These are phyloP conservation scores for Astrothelium subdiscretum DNA, from an alignment of 495 filamentous ascomycete species.

Conservation along the genomic window DNA sequence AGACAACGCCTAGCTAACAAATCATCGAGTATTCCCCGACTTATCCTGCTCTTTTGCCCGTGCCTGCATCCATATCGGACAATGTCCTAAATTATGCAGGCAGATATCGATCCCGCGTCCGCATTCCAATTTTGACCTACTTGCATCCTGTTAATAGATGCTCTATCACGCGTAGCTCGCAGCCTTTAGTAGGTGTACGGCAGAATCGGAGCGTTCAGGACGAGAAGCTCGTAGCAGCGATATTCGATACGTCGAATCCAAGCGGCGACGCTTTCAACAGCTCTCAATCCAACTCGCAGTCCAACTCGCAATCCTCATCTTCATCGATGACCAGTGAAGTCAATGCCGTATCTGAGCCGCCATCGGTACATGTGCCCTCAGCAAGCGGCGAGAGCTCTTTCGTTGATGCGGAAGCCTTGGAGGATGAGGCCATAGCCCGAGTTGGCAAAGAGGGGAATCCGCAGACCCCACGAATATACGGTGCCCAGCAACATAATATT, in stretches of 20 bases:
- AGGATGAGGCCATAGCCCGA: conserved; percentile 58
- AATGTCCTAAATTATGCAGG: conserved; percentile 92
- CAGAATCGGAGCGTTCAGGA: conserved; percentile 91
- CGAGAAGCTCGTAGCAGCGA: conserved; percentile 83
- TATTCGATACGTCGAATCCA: conserved; percentile 42
- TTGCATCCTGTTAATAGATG: conserved; percentile 95
- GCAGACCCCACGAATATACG: conserved; percentile 54
- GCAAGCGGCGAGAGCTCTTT: conserved; percentile 20
- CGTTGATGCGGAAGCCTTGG: conserved; percentile 52
- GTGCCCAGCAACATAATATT: conserved; percentile 85
- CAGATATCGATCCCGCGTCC: conserved; percentile 70
- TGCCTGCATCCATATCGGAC: conserved; percentile 84
- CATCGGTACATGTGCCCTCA: conserved; percentile 3
- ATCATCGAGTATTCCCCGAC: conserved; percentile 69
- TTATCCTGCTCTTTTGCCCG: conserved; percentile 77
- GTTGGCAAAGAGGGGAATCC: conserved; percentile 16
- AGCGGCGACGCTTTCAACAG: background rate
- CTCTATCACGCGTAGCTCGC: conserved; percentile 88
- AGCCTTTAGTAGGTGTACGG: conserved; percentile 78
- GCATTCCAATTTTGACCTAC: conserved; percentile 84
- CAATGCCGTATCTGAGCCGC: background rate
- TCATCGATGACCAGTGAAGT: conserved; percentile 7
- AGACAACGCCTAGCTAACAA: conserved; percentile 20
- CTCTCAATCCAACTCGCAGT: background rate
- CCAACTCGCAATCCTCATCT: conserved; percentile 12